Conservation (phyloP, 495 filamentous ascomycete species). For the Entonaema liquescens region DNA sequence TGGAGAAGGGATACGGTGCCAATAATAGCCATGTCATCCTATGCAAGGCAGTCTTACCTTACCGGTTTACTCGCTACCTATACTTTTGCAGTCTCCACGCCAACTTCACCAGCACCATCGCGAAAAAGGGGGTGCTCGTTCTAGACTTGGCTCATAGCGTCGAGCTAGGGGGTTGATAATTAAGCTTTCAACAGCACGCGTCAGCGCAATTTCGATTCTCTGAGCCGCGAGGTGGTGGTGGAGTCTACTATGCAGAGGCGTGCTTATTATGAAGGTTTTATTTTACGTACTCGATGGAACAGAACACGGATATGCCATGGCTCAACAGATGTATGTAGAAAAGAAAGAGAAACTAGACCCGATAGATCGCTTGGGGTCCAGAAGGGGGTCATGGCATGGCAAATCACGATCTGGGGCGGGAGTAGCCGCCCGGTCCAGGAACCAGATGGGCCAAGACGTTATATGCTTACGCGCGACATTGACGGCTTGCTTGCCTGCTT, state of each 20-base stretch:
- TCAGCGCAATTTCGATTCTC: constrained; percentile 31
- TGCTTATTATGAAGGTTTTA: background rate
- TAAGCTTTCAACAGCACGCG: constrained; percentile 5
- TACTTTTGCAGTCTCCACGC: background rate
- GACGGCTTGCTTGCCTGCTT: background rate
- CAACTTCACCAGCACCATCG: background rate
- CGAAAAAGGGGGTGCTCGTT: background rate
- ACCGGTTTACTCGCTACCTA: background rate
- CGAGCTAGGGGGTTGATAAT: background rate
- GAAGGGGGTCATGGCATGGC: constrained; percentile 1
- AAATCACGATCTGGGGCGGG: constrained; percentile 8
- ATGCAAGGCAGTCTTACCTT: background rate
- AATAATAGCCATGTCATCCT: background rate
- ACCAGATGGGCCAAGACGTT: background rate
- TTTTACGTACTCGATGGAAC: constrained; percentile 42
- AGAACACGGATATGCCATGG: constrained; percentile 3
- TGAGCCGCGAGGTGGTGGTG: background rate
- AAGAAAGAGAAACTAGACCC: background rate
- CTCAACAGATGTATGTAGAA: background rate
- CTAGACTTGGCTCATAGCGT: background rate
- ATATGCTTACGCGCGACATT: constrained; percentile 11
- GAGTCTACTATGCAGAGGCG: background rate
- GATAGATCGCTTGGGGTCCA: background rate
- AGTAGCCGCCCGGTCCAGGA: constrained; percentile 22
- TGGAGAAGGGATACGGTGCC: background rate